Percentiles rank a stretch among this genome's conserved stretches.
Evolutionary conservation across 352 stramenopile species (phyloP).

Genomic region (Lagenidium sp.): DNA sequence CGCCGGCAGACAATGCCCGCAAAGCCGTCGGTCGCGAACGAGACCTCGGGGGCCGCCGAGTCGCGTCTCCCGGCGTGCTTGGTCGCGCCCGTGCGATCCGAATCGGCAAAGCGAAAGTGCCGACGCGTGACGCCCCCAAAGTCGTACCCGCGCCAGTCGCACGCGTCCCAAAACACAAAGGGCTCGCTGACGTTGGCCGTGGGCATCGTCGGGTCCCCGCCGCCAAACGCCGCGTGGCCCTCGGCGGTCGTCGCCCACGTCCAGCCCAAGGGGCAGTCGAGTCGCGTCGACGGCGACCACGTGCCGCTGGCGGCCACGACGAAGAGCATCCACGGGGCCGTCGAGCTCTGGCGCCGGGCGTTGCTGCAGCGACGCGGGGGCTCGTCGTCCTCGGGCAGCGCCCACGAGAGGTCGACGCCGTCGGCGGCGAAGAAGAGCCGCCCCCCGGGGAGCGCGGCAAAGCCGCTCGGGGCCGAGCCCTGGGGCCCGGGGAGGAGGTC

Average conservation of each 20-base stretch:
- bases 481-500: constrained; percentile 47
- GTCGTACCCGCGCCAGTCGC: constrained; percentile 54
- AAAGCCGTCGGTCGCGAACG: constrained; percentile 31
- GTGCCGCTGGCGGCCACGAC: constrained; percentile 33
- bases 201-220: not conserved
- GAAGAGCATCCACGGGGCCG: constrained; percentile 34
- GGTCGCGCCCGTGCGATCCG: constrained; percentile 33
- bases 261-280: constrained; percentile 71
- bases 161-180: constrained; percentile 66
- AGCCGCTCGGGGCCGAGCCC: constrained; percentile 23
- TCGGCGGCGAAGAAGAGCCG: constrained; percentile 59
- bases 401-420: constrained; percentile 53
- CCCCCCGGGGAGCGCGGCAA: constrained; percentile 26
- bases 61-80: constrained; percentile 55
- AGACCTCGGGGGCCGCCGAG: constrained; percentile 22
- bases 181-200: constrained; percentile 13
- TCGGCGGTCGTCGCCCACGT: constrained; percentile 55
- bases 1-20: constrained; percentile 70
- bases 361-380: constrained; percentile 45
- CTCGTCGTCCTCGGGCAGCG: constrained; percentile 5
- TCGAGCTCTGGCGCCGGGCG: constrained; percentile 26
- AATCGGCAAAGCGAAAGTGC: constrained; percentile 77
- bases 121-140: constrained; percentile 35
- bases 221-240: constrained; percentile 10
- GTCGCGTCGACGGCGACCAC: constrained; percentile 32